These are phyloP conservation scores for Phoenix roebelenii DNA, from an alignment of 176 grass and related monocot species.

Conservation along the genomic window DNA sequence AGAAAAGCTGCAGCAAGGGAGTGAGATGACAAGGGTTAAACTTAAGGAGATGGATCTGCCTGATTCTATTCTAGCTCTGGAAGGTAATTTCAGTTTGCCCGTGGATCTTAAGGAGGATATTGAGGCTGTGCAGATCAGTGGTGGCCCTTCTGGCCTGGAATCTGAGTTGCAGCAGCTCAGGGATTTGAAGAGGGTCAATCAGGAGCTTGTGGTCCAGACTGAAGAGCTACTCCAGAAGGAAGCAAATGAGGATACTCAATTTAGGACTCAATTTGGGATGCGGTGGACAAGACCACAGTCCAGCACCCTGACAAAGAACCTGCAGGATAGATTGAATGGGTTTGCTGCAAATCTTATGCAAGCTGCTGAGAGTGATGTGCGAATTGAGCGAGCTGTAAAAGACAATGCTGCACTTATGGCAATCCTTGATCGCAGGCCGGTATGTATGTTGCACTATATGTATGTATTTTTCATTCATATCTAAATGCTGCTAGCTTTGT, in stretches of 20 bases:
- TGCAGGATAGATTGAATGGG: constrained; percentile 23
- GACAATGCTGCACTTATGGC: constrained; percentile 18
- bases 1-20: constrained; percentile 26
- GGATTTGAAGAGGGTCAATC: constrained; percentile 38
- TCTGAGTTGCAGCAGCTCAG: constrained; percentile 27
- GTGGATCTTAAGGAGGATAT: constrained; percentile 22
- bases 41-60: constrained; percentile 30
- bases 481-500: too few relatives aligned
- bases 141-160: constrained; percentile 28
- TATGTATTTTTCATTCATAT: too few relatives aligned
- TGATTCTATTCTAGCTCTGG: constrained; percentile 22
- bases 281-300: constrained; percentile 27
- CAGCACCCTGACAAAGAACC: constrained; percentile 21
- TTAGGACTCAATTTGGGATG: constrained; percentile 18
- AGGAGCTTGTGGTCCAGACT: constrained; percentile 24
- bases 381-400: constrained; percentile 17
- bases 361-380: constrained; percentile 23
- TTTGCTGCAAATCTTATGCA: constrained; percentile 32
- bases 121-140: constrained; percentile 26
- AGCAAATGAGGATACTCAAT: constrained; percentile 25
- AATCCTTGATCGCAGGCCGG: constrained; percentile 26
- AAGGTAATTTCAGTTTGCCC: constrained; percentile 28
- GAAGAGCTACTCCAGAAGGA: constrained; percentile 33
- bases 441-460: constrained; percentile 11
- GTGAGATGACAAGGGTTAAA: constrained; percentile 21